Base-by-base conservation (phyloP, 1,284 basidiomycete genomes). In the Flammula alnicola region DNA sequence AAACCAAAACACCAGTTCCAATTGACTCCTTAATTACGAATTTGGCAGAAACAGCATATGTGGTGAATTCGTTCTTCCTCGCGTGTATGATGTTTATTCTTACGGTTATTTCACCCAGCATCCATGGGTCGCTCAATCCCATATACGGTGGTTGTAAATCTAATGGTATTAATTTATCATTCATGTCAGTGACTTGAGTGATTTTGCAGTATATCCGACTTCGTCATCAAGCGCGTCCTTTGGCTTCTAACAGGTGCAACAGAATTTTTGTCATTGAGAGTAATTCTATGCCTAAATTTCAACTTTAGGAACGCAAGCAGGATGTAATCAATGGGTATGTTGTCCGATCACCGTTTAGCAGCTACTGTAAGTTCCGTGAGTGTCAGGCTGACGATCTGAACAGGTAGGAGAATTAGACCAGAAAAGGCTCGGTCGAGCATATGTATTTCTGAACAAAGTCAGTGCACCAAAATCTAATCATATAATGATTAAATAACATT, bases 321-420 rank as follows among this genome's bases (percentile, higher is more conserved):
- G 84, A 6, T 85, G 83, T 61, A 84, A 84, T 57, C 84, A 86
- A 72, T 86, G 83, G 81, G 80, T 73, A 60, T 20, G 49, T 39
- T 40, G 9, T 33, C 43, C 16, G 38, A n/a, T 22, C 20, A 6
- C 5, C 9, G 8, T 23, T 7, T 9, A 20, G n/a, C n/a, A n/a
- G 14, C n/a, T 12, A 19, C 19, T 22, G 9, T 31, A 6, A 12
- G 9, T 25, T 45, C n/a, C n/a, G n/a, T n/a, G n/a, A n/a, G n/a
- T n/a, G n/a, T n/a, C 9, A 45, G 32, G 25, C 33, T 32, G 11
- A 23, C 16, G 11, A 38, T 36, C 16, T 35, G 14, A 12, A 39
- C 47, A 76, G 76, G 75, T 79, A 14, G 81, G 84, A 10, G 81
- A 83, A 56, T 69, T 86, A 2, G 79, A 79, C n/a, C 74, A 75